Percentiles rank a stretch among this genome's conserved stretches.
Evolutionary conservation across 2,329 filamentous ascomycete species (phyloP).

Genomic region (Fusarium brachygibbosum): DNA sequence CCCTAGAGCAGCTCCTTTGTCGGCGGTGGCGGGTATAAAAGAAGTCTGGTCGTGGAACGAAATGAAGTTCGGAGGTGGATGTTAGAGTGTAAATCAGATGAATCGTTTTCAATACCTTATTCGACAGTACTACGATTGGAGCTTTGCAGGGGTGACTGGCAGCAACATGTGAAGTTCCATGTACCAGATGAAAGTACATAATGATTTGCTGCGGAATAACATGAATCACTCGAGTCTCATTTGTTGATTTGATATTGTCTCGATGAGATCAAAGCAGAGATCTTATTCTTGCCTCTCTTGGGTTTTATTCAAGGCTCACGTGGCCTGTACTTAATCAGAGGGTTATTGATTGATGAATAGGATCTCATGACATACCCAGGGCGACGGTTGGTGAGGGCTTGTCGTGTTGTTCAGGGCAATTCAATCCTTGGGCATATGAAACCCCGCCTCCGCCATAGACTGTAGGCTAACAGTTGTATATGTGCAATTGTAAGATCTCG

Average conservation of each 20-base stretch:
- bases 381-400: neutral
- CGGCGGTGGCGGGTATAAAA: conserved; percentile 58
- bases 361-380: neutral
- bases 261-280: neutral
- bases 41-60: conserved; percentile 51
- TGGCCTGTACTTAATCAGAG: neutral
- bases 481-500: neutral
- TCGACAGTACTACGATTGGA: conserved; percentile 39
- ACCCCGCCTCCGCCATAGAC: neutral
- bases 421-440: neutral
- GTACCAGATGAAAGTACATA: neutral
- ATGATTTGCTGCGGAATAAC: neutral
- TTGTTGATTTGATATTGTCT: neutral
- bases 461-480: neutral
- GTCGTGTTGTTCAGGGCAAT: neutral
- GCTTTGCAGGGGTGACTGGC: conserved; percentile 7
- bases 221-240: neutral
- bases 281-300: neutral
- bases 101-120: conserved; percentile 58
- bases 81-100: conserved; percentile 67
- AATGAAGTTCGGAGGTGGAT: conserved; percentile 48
- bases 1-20: conserved; percentile 60
- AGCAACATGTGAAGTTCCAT: conserved; percentile 14
- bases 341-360: neutral
- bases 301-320: neutral